Evolutionary conservation across 164 flowering plant species (phyloP).

Genomic region (Magnolia kwangsiensis): DNA sequence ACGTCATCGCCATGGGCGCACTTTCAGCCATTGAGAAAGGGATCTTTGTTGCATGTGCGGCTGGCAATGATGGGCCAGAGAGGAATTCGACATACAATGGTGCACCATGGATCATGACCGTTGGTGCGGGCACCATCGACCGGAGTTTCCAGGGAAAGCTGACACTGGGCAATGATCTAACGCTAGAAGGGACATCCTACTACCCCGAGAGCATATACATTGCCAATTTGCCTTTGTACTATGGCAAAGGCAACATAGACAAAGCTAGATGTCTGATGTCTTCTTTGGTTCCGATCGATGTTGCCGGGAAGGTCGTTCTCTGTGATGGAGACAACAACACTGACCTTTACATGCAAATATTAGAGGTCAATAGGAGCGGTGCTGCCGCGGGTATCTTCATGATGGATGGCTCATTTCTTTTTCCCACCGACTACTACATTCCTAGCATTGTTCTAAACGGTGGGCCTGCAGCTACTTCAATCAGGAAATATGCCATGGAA

Average conservation of each 20-base stretch:
- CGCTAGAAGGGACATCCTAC: slow-evolving; percentile 19
- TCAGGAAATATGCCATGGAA: slow-evolving; percentile 12
- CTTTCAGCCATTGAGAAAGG: slow-evolving; percentile 42
- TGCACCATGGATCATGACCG: slow-evolving; percentile 47
- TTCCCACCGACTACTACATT: slow-evolving; percentile 15
- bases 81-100: slow-evolving; percentile 25
- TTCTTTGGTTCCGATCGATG: slow-evolving; percentile 20
- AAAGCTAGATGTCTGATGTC: slow-evolving; percentile 10
- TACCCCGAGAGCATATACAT: slow-evolving; percentile 23
- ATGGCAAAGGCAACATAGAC: slow-evolving; percentile 14
- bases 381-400: slow-evolving; percentile 28
- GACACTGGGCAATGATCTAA: slow-evolving; percentile 8
- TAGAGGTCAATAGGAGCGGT: slow-evolving; percentile 16
- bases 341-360: slow-evolving; percentile 12
- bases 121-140: slow-evolving; percentile 39
- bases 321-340: slow-evolving; percentile 5
- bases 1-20: slow-evolving; percentile 39
- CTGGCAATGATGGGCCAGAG: slow-evolving; percentile 35
- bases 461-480: not conserved
- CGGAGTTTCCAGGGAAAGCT: slow-evolving; percentile 19
- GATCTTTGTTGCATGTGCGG: slow-evolving; percentile 35
- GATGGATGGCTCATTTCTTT: not conserved
- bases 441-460: slow-evolving; percentile 17
- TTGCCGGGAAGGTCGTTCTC: slow-evolving; percentile 27
- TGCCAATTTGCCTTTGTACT: slow-evolving; percentile 21